phyloP scores from a whole-genome alignment of 148 eudicot genomes.

The Rhododendron ferrugineum region DNA sequence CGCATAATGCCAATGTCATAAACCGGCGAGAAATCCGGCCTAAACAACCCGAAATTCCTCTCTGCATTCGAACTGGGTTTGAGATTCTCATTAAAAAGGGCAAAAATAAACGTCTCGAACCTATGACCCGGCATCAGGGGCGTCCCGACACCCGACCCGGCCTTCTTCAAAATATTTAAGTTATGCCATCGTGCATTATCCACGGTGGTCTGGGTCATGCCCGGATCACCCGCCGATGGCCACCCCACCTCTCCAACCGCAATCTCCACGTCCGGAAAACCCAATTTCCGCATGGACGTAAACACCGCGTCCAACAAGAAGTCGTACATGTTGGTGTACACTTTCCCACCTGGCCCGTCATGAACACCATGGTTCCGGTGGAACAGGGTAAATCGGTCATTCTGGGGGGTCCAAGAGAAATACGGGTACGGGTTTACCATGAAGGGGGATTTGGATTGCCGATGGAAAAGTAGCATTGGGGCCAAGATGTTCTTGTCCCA shows the following conservation, averaged over 20 bases:
- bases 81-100: slow-evolving; percentile 59
- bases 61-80: slow-evolving; percentile 68
- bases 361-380: slow-evolving; percentile 28
- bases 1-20: slow-evolving; percentile 67
- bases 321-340: slow-evolving; percentile 67
- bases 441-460: slow-evolving; percentile 59
- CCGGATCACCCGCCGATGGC: slow-evolving; percentile 61
- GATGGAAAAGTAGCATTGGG: slow-evolving; percentile 65
- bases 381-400: slow-evolving; percentile 35
- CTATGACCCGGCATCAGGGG: slow-evolving; percentile 76
- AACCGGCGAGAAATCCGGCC: slow-evolving; percentile 60
- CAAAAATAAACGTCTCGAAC: slow-evolving; percentile 68
- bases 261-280: slow-evolving; percentile 56
- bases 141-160: slow-evolving; percentile 50
- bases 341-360: slow-evolving; percentile 36
- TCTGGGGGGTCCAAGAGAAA: slow-evolving; percentile 40
- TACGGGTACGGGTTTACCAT: slow-evolving; percentile 90
- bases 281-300: slow-evolving; percentile 61
- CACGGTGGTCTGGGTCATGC: slow-evolving; percentile 40
- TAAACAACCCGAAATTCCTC: slow-evolving; percentile 69
- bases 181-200: slow-evolving; percentile 42
- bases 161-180: slow-evolving; percentile 30
- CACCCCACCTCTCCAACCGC: slow-evolving; percentile 87
- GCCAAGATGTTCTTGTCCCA: slow-evolving; percentile 50
- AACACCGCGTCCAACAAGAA: slow-evolving; percentile 53